Evolutionary conservation across 768 basidiomycete genomes (phyloP).

Genomic region (Agaricus blazei): DNA sequence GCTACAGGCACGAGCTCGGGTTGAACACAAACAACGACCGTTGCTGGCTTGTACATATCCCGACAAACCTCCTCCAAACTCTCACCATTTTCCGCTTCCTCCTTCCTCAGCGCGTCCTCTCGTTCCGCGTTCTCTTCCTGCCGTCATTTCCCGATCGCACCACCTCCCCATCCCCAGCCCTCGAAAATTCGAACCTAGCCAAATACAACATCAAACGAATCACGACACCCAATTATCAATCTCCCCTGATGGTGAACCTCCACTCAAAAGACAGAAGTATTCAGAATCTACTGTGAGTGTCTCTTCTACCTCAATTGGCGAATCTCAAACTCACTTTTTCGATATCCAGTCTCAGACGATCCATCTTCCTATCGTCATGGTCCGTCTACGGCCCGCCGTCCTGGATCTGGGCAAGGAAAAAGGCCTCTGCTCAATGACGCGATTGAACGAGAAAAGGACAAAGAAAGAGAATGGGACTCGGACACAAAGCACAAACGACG

Average conservation of each 20-base stretch:
- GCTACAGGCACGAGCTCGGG: slow-evolving; percentile 17
- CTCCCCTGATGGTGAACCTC: slow-evolving; percentile 20
- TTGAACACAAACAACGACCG: slow-evolving; percentile 20
- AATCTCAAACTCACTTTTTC: not conserved
- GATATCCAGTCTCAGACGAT: not conserved
- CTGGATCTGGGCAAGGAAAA: slow-evolving; percentile 4
- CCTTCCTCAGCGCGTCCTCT: slow-evolving; percentile 6
- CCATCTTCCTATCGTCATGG: not conserved
- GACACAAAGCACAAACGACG: no score
- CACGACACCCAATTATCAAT: no score
- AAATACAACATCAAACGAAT: slow-evolving; percentile 13
- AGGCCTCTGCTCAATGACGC: not conserved
- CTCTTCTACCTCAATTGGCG: no score
- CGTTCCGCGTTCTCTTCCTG: slow-evolving; percentile 12
- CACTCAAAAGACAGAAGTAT: slow-evolving; percentile 39
- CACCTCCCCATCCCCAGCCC: slow-evolving; percentile 11
- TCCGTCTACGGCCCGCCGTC: not conserved
- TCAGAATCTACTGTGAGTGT: slow-evolving; percentile 29
- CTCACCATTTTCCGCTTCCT: slow-evolving; percentile 6
- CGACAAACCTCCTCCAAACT: slow-evolving; percentile 3
- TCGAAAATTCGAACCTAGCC: slow-evolving; percentile 16
- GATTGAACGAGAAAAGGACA: slow-evolving; percentile 2
- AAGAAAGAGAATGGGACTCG: slow-evolving; percentile 7
- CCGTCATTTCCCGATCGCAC: slow-evolving; percentile 9
- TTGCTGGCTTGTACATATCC: slow-evolving; percentile 10